A percentile compares a stretch with the other conserved stretches of the same genome.
Conservation (phyloP, 2,329 filamentous ascomycete genomes). For the Penicillium sp. region DNA sequence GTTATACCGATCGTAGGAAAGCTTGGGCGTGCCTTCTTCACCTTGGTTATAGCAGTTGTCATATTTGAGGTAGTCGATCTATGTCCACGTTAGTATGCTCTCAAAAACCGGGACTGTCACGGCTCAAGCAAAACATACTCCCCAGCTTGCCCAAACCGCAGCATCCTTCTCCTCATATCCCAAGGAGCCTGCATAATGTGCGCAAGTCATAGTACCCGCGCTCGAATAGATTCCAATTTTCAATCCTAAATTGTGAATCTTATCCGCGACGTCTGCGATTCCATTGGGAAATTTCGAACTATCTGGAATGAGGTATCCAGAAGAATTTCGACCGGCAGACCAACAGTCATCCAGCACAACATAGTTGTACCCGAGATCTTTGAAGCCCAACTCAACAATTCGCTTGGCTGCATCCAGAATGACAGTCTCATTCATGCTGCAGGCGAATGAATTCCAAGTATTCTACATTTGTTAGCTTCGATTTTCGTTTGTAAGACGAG, state of each 20-base stretch:
- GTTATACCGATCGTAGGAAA: slow-evolving; percentile 56
- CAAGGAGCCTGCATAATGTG: slow-evolving; percentile 51
- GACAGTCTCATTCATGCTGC: slow-evolving; percentile 52
- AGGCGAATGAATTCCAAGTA: slow-evolving; percentile 52
- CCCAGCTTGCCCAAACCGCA: slow-evolving; percentile 58
- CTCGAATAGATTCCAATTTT: slow-evolving; percentile 61
- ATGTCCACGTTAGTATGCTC: background rate
- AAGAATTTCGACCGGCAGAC: slow-evolving; percentile 53
- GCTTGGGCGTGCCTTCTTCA: slow-evolving; percentile 54
- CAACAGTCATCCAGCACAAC: slow-evolving; percentile 62
- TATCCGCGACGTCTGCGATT: slow-evolving; percentile 55
- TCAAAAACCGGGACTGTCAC: no score
- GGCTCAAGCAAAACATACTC: slow-evolving; percentile 43
- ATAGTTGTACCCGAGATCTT: slow-evolving; percentile 56
- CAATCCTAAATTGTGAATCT: slow-evolving; percentile 56
- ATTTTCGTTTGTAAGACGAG: background rate
- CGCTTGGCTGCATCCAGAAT: slow-evolving; percentile 51
- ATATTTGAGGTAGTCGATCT: slow-evolving; percentile 58
- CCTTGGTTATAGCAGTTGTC: slow-evolving; percentile 65
- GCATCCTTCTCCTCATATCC: slow-evolving; percentile 62
- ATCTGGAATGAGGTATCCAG: slow-evolving; percentile 52
- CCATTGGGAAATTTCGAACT: slow-evolving; percentile 55
- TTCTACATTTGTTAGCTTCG: slow-evolving; percentile 27
- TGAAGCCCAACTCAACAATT: slow-evolving; percentile 51
- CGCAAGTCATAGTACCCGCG: slow-evolving; percentile 42